Evolutionary conservation across 495 filamentous ascomycete genomes (phyloP), one percentile per base, ranked within the genome.

Genomic region (Hypomontagnella monticulosa): DNA sequence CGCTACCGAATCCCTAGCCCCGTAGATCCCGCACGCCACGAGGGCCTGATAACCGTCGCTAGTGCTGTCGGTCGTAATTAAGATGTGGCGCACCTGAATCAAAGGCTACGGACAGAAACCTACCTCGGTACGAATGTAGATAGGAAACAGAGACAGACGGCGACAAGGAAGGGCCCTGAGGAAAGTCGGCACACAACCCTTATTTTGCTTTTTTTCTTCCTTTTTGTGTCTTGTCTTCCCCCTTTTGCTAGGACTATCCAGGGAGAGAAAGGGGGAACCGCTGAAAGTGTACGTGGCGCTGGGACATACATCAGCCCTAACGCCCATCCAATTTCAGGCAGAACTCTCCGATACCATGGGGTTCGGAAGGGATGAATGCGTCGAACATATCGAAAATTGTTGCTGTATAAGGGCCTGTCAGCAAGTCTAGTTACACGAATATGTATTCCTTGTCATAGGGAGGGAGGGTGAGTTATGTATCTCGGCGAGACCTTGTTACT

Each of bases 231-330:
- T 14, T 8, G 34, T 30, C 6, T 6, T 27, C 23, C 23, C 23
- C 9, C 15, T 15, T 2, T 38, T 23, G 36, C 5, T 40, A 16
- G 36, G 34, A 50, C n/a, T 11, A 49, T n/a, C 41, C 11, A 18
- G 4, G 5, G 7, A 43, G 5, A 7, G 19, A 43, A 20, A 46
- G 10, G 12, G 42, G 47, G 49, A 27, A 27, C 6, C 23, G 6
- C n/a, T n/a, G n/a, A n/a, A n/a, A 8, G 14, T 32, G 11, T 57
- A 12, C 18, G 36, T 46, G 6, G 30, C 5, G 9, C 32, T 57
- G 54, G 42, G 37, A 57, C 54, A 47, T 53, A 38, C 36, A 53
- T 53, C 50, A 53, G 50, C 50, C 50, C 34, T 53, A 53, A 53
- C 33, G 50, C 50, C 19, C 14, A 5, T 53, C 20, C 19, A 41